These are phyloP conservation scores for Xylariaceae sp. DNA, from an alignment of 2,329 filamentous ascomycete species.

Conservation along the genomic window DNA sequence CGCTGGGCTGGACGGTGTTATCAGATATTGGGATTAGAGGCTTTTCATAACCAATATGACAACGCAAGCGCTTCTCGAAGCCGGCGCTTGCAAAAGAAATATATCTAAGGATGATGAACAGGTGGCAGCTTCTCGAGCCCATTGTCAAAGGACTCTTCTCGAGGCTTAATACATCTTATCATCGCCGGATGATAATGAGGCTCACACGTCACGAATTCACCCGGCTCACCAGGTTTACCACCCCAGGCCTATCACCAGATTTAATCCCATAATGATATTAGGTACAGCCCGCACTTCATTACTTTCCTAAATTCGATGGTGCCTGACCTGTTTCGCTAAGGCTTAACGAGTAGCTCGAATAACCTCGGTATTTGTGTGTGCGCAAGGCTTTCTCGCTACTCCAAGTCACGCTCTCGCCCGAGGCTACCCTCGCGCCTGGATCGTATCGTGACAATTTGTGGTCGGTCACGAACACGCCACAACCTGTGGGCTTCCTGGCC, in stretches of 20 bases:
- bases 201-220: background rate
- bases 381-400: background rate
- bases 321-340: slow-evolving; percentile 4
- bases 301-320: background rate
- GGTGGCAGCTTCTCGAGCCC: background rate
- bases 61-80: background rate
- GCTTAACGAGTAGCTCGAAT: background rate
- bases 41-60: background rate
- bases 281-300: slow-evolving; percentile 4
- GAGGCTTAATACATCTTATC: background rate
- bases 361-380: background rate
- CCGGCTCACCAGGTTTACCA: background rate
- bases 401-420: background rate
- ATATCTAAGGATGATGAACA: background rate
- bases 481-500: background rate
- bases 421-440: background rate
- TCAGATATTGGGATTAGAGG: slow-evolving; percentile 84
- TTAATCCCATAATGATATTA: background rate
- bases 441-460: slow-evolving; percentile 15
- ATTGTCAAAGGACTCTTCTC: background rate
- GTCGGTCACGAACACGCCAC: slow-evolving; percentile 1
- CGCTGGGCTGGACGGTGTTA: slow-evolving; percentile 79
- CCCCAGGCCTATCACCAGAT: background rate
- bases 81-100: background rate
- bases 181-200: background rate